A percentile compares a stretch with the other conserved stretches of the same genome.
These are phyloP conservation scores for Eutrema salsugineum DNA, from an alignment of 441 rosid genomes.

Conservation along the genomic window DNA sequence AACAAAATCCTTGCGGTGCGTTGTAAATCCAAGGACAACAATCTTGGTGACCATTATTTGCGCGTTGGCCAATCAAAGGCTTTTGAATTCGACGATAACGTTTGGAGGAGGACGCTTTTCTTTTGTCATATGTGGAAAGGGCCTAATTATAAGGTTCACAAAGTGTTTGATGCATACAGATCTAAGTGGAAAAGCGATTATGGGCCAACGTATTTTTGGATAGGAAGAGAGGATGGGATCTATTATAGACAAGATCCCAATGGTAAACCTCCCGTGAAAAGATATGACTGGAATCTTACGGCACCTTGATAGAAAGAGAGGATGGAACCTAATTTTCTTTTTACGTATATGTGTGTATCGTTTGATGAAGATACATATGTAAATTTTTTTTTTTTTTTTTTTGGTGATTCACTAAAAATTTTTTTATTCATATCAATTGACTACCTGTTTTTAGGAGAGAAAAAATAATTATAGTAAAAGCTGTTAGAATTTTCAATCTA, in stretches of 20 bases:
- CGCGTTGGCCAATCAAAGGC: neutral
- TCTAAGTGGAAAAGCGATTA: neutral
- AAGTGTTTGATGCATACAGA: slow-evolving; percentile 5
- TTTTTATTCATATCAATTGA: no score
- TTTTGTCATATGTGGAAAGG: slow-evolving; percentile 19
- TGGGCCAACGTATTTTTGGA: neutral
- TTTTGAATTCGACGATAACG: neutral
- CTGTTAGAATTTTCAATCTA: no score
- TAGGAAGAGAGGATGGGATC: slow-evolving; percentile 23
- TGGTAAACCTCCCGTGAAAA: neutral
- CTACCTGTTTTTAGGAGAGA: no score
- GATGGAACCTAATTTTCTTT: no score
- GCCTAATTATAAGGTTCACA: slow-evolving; percentile 12
- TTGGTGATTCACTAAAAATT: neutral
- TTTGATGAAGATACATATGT: neutral
- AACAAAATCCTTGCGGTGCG: neutral
- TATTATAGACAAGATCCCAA: neutral
- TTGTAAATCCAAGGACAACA: slow-evolving; percentile 14
- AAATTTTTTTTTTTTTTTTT: no score
- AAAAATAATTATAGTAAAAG: no score
- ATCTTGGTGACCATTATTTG: slow-evolving; percentile 16
- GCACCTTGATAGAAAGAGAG: no score
- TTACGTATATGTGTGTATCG: neutral
- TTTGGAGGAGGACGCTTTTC: neutral
- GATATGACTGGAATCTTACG: slow-evolving; percentile 1